These are phyloP conservation scores for Tripterygium wilfordii DNA, from an alignment of 177 flowering plant genomes.

Conservation along the genomic window DNA sequence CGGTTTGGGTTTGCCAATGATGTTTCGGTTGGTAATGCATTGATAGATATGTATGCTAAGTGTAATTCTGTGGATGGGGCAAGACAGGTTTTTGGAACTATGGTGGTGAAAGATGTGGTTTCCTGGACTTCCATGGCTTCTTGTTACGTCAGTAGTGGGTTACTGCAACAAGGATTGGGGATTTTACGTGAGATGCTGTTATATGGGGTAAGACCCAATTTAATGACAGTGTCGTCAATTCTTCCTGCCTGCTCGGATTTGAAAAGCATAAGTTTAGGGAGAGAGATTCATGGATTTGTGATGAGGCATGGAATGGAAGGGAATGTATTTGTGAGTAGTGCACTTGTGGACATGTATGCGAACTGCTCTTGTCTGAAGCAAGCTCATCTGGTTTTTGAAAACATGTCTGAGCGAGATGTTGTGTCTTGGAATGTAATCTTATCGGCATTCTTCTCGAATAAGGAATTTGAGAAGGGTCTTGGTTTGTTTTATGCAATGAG, in stretches of 20 bases:
- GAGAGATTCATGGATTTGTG: slow-evolving; percentile 47
- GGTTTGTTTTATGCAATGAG: slow-evolving; percentile 37
- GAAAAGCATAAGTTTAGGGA: slow-evolving; percentile 34
- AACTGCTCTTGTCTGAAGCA: slow-evolving; percentile 36
- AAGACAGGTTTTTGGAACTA: slow-evolving; percentile 27
- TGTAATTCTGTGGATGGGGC: slow-evolving; percentile 38
- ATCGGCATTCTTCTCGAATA: slow-evolving; percentile 36
- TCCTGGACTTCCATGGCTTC: slow-evolving; percentile 53
- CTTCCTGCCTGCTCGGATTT: slow-evolving; percentile 47
- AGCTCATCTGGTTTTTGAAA: slow-evolving; percentile 41
- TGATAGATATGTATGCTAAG: slow-evolving; percentile 57
- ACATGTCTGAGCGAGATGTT: slow-evolving; percentile 33
- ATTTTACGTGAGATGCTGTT: slow-evolving; percentile 42
- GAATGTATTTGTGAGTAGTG: slow-evolving; percentile 47
- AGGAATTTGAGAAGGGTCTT: slow-evolving; percentile 42
- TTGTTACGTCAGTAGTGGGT: slow-evolving; percentile 36
- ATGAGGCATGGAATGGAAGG: slow-evolving; percentile 36
- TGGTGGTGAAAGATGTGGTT: slow-evolving; percentile 41
- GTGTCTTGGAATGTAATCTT: slow-evolving; percentile 59
- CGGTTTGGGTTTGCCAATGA: slow-evolving; percentile 34
- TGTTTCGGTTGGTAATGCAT: slow-evolving; percentile 37
- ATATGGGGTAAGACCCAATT: slow-evolving; percentile 38
- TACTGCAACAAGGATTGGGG: slow-evolving; percentile 27
- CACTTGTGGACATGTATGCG: slow-evolving; percentile 54
- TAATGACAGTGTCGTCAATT: slow-evolving; percentile 40